These are phyloP conservation scores for Myxozyma lipomycoides DNA, from an alignment of 805 yeast species.

Conservation along the genomic window DNA sequence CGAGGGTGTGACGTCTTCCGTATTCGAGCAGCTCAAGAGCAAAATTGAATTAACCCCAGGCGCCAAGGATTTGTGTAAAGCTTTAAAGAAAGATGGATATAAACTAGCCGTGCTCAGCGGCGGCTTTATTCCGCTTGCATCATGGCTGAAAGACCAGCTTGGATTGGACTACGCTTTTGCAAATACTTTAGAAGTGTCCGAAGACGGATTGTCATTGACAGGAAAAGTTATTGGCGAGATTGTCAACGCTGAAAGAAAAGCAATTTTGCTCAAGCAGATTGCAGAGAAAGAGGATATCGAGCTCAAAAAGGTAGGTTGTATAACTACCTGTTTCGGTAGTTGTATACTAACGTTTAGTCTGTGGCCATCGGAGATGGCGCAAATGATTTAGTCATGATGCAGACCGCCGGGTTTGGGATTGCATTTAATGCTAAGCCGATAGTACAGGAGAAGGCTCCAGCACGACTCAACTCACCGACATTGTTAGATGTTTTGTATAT, in stretches of 20 bases:
- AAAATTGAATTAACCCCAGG: constrained; percentile 81
- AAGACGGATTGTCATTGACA: constrained; percentile 49
- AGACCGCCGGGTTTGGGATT: constrained; percentile 82
- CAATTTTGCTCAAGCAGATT: constrained; percentile 60
- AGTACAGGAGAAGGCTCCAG: constrained; percentile 78
- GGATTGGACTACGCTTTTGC: constrained; percentile 87
- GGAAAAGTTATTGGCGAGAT: constrained; percentile 78
- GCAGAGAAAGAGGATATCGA: constrained; percentile 54
- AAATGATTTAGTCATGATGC: constrained; percentile 91
- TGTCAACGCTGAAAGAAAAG: constrained; percentile 84
- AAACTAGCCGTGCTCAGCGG: constrained; percentile 88
- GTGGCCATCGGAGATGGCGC: constrained; percentile 63
- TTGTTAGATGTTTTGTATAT: constrained; percentile 75
- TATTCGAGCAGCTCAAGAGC: constrained; percentile 75
- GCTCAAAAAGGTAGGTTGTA: constrained; percentile 33
- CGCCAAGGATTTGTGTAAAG: constrained; percentile 63
- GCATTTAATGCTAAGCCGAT: constrained; percentile 98
- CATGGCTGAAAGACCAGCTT: constrained; percentile 60
- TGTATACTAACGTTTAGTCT: constrained; percentile 11
- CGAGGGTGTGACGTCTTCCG: constrained; percentile 70
- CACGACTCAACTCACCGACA: constrained; percentile 68
- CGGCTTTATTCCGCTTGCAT: constrained; percentile 88
- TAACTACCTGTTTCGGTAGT: not conserved
- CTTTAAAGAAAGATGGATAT: constrained; percentile 57
- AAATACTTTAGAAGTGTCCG: constrained; percentile 47